Evolutionary conservation across 1,139 yeast species (phyloP), one percentile per base, ranked within the genome.

Genomic region (Lipomyces yarrowii): DNA sequence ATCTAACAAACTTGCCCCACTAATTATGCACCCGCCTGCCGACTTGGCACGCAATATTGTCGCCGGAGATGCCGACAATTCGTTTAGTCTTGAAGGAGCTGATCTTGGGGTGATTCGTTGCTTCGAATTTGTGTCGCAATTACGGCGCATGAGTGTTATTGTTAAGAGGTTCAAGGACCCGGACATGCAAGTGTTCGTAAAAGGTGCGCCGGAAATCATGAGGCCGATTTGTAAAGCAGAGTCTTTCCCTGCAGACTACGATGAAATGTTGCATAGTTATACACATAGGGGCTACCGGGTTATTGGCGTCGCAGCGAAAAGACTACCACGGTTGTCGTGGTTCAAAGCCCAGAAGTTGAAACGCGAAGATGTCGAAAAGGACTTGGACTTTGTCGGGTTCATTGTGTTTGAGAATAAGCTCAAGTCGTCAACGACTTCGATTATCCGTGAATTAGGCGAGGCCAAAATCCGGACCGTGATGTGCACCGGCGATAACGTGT

Each of bases 201-300:
- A 94, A 75, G 99, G 99, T 61, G 99, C 99, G 0, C 99, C 99
- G 0, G 99, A 94, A 76, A 91, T 93, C n/a, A 90, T 94, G 84
- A 81, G 83, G 51, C 89, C 87, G 37, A 86, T 94, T 54, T 94
- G 99, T 78, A 79, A 80, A 21, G 85, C 87, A 1, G 86, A 84
- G 26, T 80, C 93, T 0, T 77, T 96, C 57, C 99, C 99, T 0
- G 75, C 77, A 1, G 85, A 92, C 74, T 96, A 85, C 75, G 89
- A 89, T 33, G 90, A 89, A 56, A 76, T 90, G 30, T 81, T 96
- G 55, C 89, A 91, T 73, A 83, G 87, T 67, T 96, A 94, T 75
- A 94, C 99, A 0, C 98, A 92, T 75, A 86, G 87, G 63, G 99
- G 99, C 0, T 92, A 87, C 75, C 86, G 99, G 75, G 98, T 94